phyloP scores from a whole-genome alignment of 352 stramenopile genomes.

The Globisporangium nodosum region DNA sequence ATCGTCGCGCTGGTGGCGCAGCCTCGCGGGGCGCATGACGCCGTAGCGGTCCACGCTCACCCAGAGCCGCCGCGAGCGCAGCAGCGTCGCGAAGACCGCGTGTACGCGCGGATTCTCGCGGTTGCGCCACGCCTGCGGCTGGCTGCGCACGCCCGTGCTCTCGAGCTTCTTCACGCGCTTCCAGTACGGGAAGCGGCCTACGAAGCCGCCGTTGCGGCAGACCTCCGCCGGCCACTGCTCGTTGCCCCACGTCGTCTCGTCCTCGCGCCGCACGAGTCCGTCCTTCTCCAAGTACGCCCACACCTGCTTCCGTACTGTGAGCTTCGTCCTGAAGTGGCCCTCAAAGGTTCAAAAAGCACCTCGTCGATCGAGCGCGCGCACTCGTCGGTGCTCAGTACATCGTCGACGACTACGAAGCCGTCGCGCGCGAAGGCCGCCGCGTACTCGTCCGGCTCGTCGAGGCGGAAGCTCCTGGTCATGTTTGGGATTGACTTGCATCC shows the following conservation, averaged over 20 bases:
- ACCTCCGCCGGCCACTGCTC: constrained; percentile 39
- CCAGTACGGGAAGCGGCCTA: constrained; percentile 43
- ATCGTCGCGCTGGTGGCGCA: constrained; percentile 19
- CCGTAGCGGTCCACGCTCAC: constrained; percentile 48
- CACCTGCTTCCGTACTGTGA: background rate
- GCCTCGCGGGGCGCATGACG: constrained; percentile 31
- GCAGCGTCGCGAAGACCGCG: constrained; percentile 28
- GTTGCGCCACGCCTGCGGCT: constrained; percentile 41
- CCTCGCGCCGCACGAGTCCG: constrained; percentile 27
- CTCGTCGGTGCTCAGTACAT: constrained; percentile 28
- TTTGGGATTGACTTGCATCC: background rate
- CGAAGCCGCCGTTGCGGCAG: constrained; percentile 44
- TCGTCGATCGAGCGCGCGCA: constrained; percentile 30
- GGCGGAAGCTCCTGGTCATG: constrained; percentile 13
- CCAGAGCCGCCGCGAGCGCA: constrained; percentile 27
- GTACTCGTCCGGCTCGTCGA: constrained; percentile 30
- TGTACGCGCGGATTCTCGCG: constrained; percentile 34
- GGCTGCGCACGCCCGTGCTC: constrained; percentile 29
- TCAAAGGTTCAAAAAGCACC: background rate
- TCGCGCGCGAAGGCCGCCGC: constrained; percentile 32
- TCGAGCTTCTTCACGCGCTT: constrained; percentile 55
- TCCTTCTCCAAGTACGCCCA: background rate
- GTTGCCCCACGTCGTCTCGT: constrained; percentile 38
- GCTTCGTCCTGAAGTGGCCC: no score
- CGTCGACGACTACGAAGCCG: constrained; percentile 38